Evolutionary conservation across 1,284 basidiomycete genomes (phyloP).

Genomic region (Pseudozyma sp.): DNA sequence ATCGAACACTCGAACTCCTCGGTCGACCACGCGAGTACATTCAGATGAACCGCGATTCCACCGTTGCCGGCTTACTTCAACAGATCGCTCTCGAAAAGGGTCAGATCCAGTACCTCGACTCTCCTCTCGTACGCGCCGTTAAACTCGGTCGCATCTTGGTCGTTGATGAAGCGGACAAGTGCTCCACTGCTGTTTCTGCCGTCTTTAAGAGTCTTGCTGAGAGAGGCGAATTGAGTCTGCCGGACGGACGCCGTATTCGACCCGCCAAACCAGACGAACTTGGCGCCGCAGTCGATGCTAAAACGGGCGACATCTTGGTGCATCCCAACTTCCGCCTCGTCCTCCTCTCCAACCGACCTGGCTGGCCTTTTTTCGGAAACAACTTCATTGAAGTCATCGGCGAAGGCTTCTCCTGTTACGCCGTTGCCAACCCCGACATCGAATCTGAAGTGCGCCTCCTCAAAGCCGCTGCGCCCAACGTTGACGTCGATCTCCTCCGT

Average conservation of each 20-base stretch:
- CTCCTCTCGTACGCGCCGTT: constrained; percentile 68
- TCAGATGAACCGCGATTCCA: constrained; percentile 69
- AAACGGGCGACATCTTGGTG: constrained; percentile 55
- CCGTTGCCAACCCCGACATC: constrained; percentile 68
- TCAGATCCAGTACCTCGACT: constrained; percentile 66
- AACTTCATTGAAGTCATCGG: constrained; percentile 68
- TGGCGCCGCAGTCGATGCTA: constrained; percentile 7
- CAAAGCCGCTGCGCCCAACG: constrained; percentile 65
- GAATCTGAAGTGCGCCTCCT: constrained; percentile 67
- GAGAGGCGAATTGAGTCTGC: constrained; percentile 68
- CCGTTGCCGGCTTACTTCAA: constrained; percentile 64
- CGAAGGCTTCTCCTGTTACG: constrained; percentile 68
- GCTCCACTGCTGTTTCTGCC: constrained; percentile 68
- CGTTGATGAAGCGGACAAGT: constrained; percentile 70
- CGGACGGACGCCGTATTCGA: constrained; percentile 67
- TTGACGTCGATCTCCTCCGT: constrained; percentile 57
- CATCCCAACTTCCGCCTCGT: constrained; percentile 69
- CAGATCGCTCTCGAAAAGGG: constrained; percentile 67
- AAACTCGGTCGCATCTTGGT: constrained; percentile 68
- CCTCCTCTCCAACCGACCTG: constrained; percentile 69
- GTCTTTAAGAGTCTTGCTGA: constrained; percentile 69
- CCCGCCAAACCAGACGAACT: constrained; percentile 29
- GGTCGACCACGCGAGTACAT: constrained; percentile 69
- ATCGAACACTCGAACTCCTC: constrained; percentile 68
- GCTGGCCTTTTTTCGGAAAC: constrained; percentile 68